phyloP scores from a whole-genome alignment of 2,329 filamentous ascomycete genomes.

The Raffaelea ambrosiae region DNA sequence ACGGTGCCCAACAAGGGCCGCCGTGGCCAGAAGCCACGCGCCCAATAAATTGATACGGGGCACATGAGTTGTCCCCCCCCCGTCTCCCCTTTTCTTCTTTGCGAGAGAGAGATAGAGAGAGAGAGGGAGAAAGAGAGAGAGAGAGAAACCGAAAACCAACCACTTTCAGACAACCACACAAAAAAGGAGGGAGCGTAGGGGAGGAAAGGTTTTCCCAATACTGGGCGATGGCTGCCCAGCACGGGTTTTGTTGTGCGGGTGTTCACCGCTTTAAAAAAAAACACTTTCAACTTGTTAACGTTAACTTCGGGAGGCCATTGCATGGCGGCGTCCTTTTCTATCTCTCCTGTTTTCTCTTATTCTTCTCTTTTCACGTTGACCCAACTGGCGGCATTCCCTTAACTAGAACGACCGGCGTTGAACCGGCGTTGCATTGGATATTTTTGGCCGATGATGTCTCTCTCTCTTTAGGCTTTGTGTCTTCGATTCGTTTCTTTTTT shows the following conservation, averaged over 20 bases:
- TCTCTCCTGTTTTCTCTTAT: background rate
- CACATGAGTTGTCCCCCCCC: no score
- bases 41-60: conserved; percentile 4
- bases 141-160: background rate
- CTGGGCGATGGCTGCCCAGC: no score
- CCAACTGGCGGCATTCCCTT: background rate
- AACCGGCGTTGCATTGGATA: background rate
- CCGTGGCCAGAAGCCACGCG: conserved; percentile 19
- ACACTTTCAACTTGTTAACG: background rate
- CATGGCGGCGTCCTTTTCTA: background rate
- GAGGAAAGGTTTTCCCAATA: no score
- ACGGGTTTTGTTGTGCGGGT: no score
- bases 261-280: no score
- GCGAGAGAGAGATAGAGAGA: background rate
- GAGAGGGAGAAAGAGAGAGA: background rate
- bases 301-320: no score
- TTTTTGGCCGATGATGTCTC: background rate
- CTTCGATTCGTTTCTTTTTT: no score
- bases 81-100: background rate
- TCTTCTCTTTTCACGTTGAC: background rate
- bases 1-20: conserved; percentile 40
- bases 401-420: background rate
- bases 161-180: no score
- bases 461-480: background rate
- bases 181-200: no score